Conservation (phyloP, 176 grass and related monocot genomes). For the Typha latifolia region DNA sequence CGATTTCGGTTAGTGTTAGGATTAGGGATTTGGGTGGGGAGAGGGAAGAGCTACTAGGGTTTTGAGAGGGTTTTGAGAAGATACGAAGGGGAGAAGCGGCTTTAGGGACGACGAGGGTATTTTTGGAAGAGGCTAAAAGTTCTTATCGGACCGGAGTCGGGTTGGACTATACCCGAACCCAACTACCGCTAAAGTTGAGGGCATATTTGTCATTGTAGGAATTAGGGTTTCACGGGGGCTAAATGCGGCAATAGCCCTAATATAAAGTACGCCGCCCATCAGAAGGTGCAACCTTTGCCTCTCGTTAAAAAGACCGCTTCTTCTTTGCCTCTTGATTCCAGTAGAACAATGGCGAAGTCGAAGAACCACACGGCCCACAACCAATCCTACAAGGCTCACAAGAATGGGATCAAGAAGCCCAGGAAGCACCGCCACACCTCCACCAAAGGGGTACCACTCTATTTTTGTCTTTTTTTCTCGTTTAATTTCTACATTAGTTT, state of each 20-base stretch:
- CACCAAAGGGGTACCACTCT: slow-evolving; percentile 58
- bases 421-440: slow-evolving; percentile 66
- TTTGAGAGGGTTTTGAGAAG: slow-evolving; percentile 16
- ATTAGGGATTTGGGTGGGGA: slow-evolving; percentile 17
- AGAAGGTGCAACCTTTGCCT: too few species aligned
- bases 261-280: too few species aligned
- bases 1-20: slow-evolving; percentile 7
- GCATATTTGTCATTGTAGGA: too few species aligned
- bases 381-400: slow-evolving; percentile 79
- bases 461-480: too few species aligned
- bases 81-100: neutral
- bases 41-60: slow-evolving; percentile 11
- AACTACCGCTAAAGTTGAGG: too few species aligned
- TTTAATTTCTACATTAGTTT: too few species aligned
- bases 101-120: neutral
- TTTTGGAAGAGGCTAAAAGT: neutral
- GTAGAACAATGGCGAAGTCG: slow-evolving; percentile 68
- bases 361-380: slow-evolving; percentile 96
- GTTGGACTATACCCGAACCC: neutral
- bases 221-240: too few species aligned
- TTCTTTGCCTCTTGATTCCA: neutral
- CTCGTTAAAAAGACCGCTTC: neutral
- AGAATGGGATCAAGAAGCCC: slow-evolving; percentile 85
- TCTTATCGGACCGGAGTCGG: neutral
- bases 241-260: too few species aligned